phyloP scores from a whole-genome alignment of 768 basidiomycete species.

The Hericium alpestre region DNA sequence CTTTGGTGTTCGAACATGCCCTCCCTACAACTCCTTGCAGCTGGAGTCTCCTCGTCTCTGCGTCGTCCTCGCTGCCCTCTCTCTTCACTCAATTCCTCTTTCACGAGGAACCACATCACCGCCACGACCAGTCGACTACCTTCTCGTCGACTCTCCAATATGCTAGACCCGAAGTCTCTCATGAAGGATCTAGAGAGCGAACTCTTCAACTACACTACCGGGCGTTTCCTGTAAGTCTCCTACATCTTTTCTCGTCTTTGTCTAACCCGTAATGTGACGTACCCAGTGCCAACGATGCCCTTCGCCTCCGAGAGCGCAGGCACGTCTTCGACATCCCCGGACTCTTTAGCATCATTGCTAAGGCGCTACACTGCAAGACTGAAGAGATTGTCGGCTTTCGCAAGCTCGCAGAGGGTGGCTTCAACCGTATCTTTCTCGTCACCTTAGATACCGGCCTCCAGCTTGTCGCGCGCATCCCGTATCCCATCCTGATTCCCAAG shows the following conservation, averaged over 20 bases:
- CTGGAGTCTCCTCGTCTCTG: too few relatives aligned
- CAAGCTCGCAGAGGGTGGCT: slow-evolving; percentile 35
- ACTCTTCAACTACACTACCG: slow-evolving; percentile 18
- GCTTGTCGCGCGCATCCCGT: slow-evolving; percentile 22
- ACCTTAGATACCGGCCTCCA: slow-evolving; percentile 15
- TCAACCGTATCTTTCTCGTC: slow-evolving; percentile 23
- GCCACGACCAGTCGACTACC: too few relatives aligned
- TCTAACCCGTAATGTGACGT: slow-evolving; percentile 5
- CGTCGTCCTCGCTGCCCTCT: too few relatives aligned
- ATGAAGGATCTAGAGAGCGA: neutral
- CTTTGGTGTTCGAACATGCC: too few relatives aligned
- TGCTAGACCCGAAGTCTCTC: too few relatives aligned
- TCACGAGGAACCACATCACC: too few relatives aligned
- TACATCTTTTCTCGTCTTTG: slow-evolving; percentile 6
- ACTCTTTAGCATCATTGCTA: slow-evolving; percentile 35
- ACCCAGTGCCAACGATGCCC: slow-evolving; percentile 19
- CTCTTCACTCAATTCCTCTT: too few relatives aligned
- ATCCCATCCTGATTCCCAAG: slow-evolving; percentile 17
- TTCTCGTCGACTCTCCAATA: too few relatives aligned
- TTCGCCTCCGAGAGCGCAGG: slow-evolving; percentile 37
- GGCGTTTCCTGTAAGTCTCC: slow-evolving; percentile 18
- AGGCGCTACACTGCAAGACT: slow-evolving; percentile 26
- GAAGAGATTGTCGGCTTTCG: slow-evolving; percentile 25
- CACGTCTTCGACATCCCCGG: slow-evolving; percentile 29
- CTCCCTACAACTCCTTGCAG: too few relatives aligned